Evolutionary conservation across 2,329 filamentous ascomycete genomes (phyloP).

Genomic region (Mycosphaerella arachidis): DNA sequence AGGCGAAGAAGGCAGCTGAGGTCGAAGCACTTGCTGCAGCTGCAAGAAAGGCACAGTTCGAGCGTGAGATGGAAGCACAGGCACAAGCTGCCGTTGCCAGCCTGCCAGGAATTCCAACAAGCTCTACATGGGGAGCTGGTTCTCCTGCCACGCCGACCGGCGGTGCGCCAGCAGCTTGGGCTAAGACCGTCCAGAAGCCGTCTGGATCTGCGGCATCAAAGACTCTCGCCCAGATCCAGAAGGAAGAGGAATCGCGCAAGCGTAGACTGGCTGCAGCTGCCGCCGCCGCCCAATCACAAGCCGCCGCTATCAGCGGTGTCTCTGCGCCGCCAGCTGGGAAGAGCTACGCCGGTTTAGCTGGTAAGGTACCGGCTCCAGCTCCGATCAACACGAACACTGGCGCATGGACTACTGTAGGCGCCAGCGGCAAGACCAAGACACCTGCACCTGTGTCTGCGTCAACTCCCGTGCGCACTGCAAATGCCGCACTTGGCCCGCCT

Average conservation of each 20-base stretch:
- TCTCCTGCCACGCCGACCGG: conserved; percentile 58
- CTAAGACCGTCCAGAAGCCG: conserved; percentile 57
- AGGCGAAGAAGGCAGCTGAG: conserved; percentile 88
- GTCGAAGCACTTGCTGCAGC: conserved; percentile 76
- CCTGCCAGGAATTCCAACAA: conserved; percentile 74
- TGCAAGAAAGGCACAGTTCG: conserved; percentile 69
- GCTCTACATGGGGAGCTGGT: conserved; percentile 83
- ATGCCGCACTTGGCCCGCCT: conserved; percentile 38
- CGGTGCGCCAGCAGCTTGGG: conserved; percentile 54
- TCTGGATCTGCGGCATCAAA: conserved; percentile 60
- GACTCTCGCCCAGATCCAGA: conserved; percentile 91
- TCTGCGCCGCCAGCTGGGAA: conserved; percentile 58
- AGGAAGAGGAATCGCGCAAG: conserved; percentile 89
- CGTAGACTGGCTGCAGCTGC: conserved; percentile 60
- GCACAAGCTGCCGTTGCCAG: conserved; percentile 45
- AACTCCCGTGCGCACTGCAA: conserved; percentile 45
- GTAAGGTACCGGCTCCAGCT: conserved; percentile 57
- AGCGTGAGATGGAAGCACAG: conserved; percentile 70
- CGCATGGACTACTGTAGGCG: conserved; percentile 93
- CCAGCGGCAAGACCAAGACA: conserved; percentile 83
- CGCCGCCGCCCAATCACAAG: conserved; percentile 41
- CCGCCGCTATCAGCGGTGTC: conserved; percentile 39
- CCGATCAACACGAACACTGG: conserved; percentile 44
- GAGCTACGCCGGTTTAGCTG: conserved; percentile 89
- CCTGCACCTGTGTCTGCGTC: conserved; percentile 55